phyloP scores from a whole-genome alignment of 2,329 filamentous ascomycete genomes.

The Aspergillus pseudoglaucus region DNA sequence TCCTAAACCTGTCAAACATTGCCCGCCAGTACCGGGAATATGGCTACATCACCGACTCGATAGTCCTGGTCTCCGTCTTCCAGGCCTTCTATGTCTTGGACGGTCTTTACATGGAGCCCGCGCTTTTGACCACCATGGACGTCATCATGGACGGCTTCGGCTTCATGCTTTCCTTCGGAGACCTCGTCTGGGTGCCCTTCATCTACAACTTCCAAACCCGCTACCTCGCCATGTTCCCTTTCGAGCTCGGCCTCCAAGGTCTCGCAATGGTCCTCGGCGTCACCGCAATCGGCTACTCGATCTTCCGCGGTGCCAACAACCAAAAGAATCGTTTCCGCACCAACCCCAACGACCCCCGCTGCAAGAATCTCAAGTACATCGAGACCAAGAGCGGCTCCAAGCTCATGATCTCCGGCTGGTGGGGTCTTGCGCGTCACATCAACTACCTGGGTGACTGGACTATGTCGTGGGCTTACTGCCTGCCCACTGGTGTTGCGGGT shows the following conservation, averaged over 20 bases:
- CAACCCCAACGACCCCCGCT: conserved; percentile 70
- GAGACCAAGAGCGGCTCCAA: conserved; percentile 72
- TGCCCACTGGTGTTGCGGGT: conserved; percentile 79
- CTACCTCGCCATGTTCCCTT: conserved; percentile 76
- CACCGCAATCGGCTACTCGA: conserved; percentile 69
- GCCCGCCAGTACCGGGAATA: conserved; percentile 83
- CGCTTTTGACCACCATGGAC: conserved; percentile 89
- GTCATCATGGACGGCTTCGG: conserved; percentile 90
- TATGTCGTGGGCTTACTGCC: conserved; percentile 82
- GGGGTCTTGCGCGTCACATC: conserved; percentile 85
- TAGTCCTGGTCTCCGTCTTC: conserved; percentile 68
- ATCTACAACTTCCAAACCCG: conserved; percentile 77
- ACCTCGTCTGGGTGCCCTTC: conserved; percentile 89
- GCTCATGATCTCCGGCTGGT: conserved; percentile 82
- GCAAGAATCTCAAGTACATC: conserved; percentile 77
- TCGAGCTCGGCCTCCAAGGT: conserved; percentile 65
- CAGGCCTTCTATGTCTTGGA: conserved; percentile 82
- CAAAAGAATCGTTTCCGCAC: conserved; percentile 94
- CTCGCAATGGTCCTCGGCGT: conserved; percentile 54
- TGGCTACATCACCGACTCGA: conserved; percentile 78
- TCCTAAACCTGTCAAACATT: conserved; percentile 76
- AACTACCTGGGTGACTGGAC: conserved; percentile 96
- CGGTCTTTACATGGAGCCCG: conserved; percentile 76
- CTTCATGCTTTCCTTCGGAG: conserved; percentile 89
- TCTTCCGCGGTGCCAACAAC: conserved; percentile 90